Evolutionary conservation across 331 rosid species (phyloP).

Genomic region (Quercus phellos): DNA sequence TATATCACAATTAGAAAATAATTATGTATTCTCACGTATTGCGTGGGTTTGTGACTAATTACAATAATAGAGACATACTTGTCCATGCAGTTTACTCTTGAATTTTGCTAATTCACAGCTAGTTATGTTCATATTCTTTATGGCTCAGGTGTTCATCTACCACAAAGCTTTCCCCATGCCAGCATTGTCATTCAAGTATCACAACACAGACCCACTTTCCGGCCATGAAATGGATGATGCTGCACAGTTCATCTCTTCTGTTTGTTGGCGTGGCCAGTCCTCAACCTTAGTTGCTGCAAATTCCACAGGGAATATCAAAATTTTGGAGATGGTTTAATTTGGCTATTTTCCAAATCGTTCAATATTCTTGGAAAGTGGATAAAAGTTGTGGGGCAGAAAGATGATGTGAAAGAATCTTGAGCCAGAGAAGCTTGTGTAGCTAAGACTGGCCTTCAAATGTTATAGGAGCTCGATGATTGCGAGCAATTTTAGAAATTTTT

Average conservation of each 20-base stretch:
- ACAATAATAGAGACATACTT: not conserved
- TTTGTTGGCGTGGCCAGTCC: constrained; percentile 92
- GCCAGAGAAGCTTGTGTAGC: constrained; percentile 32
- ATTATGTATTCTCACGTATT: too few relatives aligned
- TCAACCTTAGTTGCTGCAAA: constrained; percentile 87
- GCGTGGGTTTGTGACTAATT: not conserved
- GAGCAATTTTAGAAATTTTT: constrained; percentile 54
- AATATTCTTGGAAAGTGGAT: constrained; percentile 10
- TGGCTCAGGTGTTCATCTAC: constrained; percentile 75
- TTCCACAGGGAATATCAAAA: constrained; percentile 87
- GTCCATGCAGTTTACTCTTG: not conserved
- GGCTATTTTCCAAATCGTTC: constrained; percentile 3
- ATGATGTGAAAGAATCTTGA: constrained; percentile 29
- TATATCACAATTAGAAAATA: too few relatives aligned
- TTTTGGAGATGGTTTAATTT: constrained; percentile 83
- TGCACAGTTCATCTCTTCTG: constrained; percentile 77
- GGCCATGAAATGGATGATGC: constrained; percentile 68
- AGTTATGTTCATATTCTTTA: constrained; percentile 15
- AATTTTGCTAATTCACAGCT: constrained; percentile 1
- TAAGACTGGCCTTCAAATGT: constrained; percentile 21
- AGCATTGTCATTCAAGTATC: constrained; percentile 80
- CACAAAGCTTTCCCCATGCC: constrained; percentile 99
- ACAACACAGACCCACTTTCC: constrained; percentile 63
- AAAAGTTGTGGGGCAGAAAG: constrained; percentile 12
- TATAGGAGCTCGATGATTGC: constrained; percentile 38